These are phyloP conservation scores for Colletotrichum sidae DNA, from an alignment of 2,329 filamentous ascomycete genomes.

Conservation along the genomic window DNA sequence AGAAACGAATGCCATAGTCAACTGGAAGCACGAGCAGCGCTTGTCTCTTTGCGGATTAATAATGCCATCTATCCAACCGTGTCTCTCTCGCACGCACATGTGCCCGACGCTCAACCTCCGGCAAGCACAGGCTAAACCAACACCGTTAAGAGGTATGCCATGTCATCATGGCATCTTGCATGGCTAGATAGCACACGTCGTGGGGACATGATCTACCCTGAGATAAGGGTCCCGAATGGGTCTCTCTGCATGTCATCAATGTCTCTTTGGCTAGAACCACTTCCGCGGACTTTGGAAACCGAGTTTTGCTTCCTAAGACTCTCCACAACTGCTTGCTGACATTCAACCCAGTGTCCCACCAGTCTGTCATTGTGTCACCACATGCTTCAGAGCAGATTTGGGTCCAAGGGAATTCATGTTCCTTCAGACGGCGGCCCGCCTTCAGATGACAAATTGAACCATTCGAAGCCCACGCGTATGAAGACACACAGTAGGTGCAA, in stretches of 20 bases:
- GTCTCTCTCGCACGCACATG: constrained; percentile 17
- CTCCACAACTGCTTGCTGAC: background rate
- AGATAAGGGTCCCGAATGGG: constrained; percentile 12
- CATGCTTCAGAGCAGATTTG: background rate
- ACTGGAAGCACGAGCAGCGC: background rate
- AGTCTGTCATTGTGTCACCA: background rate
- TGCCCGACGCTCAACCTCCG: background rate
- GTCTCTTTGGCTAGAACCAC: constrained; percentile 14
- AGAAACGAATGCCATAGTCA: no score
- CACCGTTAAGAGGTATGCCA: background rate
- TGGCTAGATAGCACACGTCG: background rate
- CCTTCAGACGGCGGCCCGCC: background rate
- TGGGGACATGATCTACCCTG: constrained; percentile 5
- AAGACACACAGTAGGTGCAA: background rate
- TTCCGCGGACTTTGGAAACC: constrained; percentile 24
- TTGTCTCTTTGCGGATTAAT: constrained; percentile 22
- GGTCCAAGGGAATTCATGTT: background rate
- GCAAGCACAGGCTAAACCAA: no score
- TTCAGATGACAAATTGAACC: constrained; percentile 25
- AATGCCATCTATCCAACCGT: constrained; percentile 7
- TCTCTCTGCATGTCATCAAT: background rate
- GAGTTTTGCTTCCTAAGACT: background rate
- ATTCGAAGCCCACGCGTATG: background rate
- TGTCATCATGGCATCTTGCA: constrained; percentile 13
- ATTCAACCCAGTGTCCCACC: background rate